Base-by-base conservation (phyloP, 352 stramenopile species). In the Globisporangium spiculum region DNA sequence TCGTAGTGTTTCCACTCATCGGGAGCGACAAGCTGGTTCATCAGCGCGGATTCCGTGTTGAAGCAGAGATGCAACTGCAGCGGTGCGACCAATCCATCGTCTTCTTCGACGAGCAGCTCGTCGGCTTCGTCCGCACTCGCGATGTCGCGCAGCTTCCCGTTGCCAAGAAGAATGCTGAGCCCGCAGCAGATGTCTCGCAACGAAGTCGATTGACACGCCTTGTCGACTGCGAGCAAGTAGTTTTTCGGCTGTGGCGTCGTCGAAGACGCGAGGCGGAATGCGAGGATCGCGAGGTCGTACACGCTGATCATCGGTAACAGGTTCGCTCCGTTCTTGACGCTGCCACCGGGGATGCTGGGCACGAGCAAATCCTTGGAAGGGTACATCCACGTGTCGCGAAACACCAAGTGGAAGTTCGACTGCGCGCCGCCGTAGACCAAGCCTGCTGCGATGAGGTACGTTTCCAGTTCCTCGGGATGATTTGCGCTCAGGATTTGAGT, bases 251-350 rank as follows among this genome's bases (percentile, higher is more conserved):
- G 66, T 27, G 72, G 57, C 22, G 58, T 36, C 18, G 75, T 24
- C 18, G 69, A 76, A 30, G 75, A 71, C 10, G 77, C 82, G 7
- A 90, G 73, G 1, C 75, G 76, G 48, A 86, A 80, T 5, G 79
- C 62, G 24, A 93, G 66, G 9, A 81, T 69, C 6, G 80, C 88
- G n/a, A 94, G 63, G 63, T 97, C 90, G 66, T 87, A 91, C 12
- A 97, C 77, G 64, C 87, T 90, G 66, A 97, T 88, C 77, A 90
- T 96, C 22, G 90, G 90, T 38, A 97, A 52, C 46, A 92, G 26
- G 63, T 97, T 94, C 9, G 75, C 73, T 16, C 84, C 84, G 50
- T 71, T 68, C 63, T 63, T 69, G 1, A 67, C 71, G 34, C 52
- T 64, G 20, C 67, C 60, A 3, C 87, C 81, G 9, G 72, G 63